Conservation (phyloP, 352 stramenopile species). For the Phytophthora tentaculata region DNA sequence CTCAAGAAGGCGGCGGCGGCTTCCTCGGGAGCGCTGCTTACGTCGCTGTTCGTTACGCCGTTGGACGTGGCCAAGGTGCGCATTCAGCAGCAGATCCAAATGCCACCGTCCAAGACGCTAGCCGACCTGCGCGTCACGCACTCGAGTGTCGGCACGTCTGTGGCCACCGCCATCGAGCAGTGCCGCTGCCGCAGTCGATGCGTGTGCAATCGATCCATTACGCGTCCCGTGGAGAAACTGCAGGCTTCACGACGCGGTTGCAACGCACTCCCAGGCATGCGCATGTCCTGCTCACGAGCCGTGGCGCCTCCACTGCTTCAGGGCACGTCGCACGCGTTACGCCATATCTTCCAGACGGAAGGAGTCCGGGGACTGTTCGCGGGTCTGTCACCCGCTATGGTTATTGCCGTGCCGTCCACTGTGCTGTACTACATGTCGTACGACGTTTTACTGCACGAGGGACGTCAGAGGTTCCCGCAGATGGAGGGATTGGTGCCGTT, state of each 20-base stretch:
- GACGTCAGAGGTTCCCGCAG: slow-evolving; percentile 42
- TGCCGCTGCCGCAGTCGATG: slow-evolving; percentile 60
- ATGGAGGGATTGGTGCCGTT: slow-evolving; percentile 59
- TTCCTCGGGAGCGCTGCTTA: slow-evolving; percentile 71
- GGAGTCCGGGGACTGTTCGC: slow-evolving; percentile 83
- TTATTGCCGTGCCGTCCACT: slow-evolving; percentile 94
- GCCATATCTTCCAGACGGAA: slow-evolving; percentile 84
- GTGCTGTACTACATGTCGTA: slow-evolving; percentile 97
- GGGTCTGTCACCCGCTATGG: slow-evolving; percentile 90
- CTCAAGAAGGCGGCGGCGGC: slow-evolving; percentile 78
- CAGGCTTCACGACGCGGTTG: slow-evolving; percentile 28
- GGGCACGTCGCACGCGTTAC: slow-evolving; percentile 69
- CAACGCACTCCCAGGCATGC: slow-evolving; percentile 39
- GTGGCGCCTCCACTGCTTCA: slow-evolving; percentile 45
- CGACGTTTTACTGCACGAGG: slow-evolving; percentile 80
- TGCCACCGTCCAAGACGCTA: slow-evolving; percentile 20
- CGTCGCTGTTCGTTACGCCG: slow-evolving; percentile 87
- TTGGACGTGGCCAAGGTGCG: slow-evolving; percentile 85
- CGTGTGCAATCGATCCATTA: slow-evolving; percentile 59
- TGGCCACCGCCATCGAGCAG: slow-evolving; percentile 36
- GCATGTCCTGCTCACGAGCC: slow-evolving; percentile 51
- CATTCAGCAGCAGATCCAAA: slow-evolving; percentile 73
- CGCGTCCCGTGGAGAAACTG: slow-evolving; percentile 55
- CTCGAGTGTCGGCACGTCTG: slow-evolving; percentile 19
- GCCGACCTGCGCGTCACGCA: slow-evolving; percentile 24